These are phyloP conservation scores for Paramecium pentaurelia DNA, from an alignment of 73 alveolate genomes.

Conservation along the genomic window DNA sequence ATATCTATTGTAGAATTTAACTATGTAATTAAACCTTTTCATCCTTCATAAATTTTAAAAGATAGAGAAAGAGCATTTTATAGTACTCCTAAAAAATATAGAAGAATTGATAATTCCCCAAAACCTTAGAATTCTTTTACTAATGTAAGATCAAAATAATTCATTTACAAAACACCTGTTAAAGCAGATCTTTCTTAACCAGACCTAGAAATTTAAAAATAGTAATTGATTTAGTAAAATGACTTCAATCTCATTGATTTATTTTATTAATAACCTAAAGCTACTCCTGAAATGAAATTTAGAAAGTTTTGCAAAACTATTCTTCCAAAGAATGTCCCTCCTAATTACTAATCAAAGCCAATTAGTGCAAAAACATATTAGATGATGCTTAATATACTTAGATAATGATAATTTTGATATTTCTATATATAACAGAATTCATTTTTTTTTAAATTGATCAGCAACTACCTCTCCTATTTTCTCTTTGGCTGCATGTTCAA, in stretches of 20 bases:
- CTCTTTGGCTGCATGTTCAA: background rate
- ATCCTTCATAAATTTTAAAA: slow-evolving; percentile 33
- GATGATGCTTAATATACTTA: slow-evolving; percentile 9
- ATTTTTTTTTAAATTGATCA: background rate
- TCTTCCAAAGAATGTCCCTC: slow-evolving; percentile 23
- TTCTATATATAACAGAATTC: background rate
- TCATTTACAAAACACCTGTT: slow-evolving; percentile 27
- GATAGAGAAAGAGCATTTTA: slow-evolving; percentile 43
- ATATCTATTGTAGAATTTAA: slow-evolving; percentile 6
- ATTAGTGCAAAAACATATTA: slow-evolving; percentile 24
- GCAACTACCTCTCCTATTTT: background rate
- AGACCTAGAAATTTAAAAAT: background rate
- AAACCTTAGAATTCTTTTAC: slow-evolving; percentile 34
- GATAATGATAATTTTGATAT: background rate
- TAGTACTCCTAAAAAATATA: slow-evolving; percentile 37
- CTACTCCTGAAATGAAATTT: slow-evolving; percentile 23
- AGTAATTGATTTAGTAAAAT: background rate
- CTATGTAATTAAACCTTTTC: background rate
- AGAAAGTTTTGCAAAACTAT: background rate
- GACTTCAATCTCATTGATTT: slow-evolving; percentile 20
- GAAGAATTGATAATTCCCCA: slow-evolving; percentile 29
- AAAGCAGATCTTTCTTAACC: background rate
- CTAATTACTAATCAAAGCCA: slow-evolving; percentile 7
- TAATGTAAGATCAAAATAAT: slow-evolving; percentile 17
- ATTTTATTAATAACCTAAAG: slow-evolving; percentile 13